Evolutionary conservation across 2,329 filamentous ascomycete species (phyloP), one percentile per base, ranked within the genome.

Genomic region (Alternaria panax): DNA sequence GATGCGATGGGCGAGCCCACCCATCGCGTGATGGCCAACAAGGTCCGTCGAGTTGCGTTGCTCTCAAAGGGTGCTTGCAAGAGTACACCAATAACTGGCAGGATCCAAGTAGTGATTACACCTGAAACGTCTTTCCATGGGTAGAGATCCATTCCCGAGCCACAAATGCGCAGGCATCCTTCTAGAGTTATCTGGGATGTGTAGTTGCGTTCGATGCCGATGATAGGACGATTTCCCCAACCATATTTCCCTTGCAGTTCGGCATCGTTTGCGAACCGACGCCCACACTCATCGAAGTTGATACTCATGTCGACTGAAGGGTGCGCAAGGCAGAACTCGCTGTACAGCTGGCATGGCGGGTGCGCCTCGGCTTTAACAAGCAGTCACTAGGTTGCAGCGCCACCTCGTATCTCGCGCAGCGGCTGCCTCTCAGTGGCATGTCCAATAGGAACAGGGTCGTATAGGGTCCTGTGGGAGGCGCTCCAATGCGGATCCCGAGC

Each of bases 31-130:
- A 78, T 74, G 6, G 77, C 77, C 11, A 78, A 60, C 2, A 79
- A 7, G 1, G 79, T 81, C n/a, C 69, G 62, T 59, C 62, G 70
- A 41, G 74, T 69, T 2, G 69, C 70, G 59, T 81, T 81, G 60
- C 78, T 80, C 41, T 79, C 77, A 53, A 80, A 80, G 0, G 79
- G 79, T 16, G 78, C 79, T 54, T 80, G 79, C 1, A 80, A 59
- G 1, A 80, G 54, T 2, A 77, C 75, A 16, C 79, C 78, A 0
- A 80, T 66, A 6, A 80, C 67, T 0, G 79, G 78, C 6, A 80
- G 54, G 8, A 80, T 71, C 78, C 78, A 80, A 4, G 78, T 80
- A 2, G 76, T 80, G 40, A 80, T 78, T 2, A 78, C 78, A 8
- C 51, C 60, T 1, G 73, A 75, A 0, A 66, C 66, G 22, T 69